phyloP scores from a whole-genome alignment of 2,329 filamentous ascomycete genomes.

The Cytospora schulzeri region DNA sequence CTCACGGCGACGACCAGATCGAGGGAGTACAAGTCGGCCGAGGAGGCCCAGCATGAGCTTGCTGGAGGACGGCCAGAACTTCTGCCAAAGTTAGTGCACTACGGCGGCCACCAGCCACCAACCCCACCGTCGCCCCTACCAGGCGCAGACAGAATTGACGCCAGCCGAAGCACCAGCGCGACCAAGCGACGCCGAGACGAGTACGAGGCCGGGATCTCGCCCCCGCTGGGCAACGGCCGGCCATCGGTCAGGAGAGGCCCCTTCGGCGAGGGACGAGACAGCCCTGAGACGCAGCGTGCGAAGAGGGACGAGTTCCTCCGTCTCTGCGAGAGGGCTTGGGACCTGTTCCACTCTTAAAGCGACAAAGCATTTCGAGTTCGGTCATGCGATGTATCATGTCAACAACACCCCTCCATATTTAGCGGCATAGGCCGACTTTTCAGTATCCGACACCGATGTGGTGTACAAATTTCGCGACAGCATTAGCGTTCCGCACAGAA shows the following conservation, averaged over 20 bases:
- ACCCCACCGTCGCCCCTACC: conserved; percentile 82
- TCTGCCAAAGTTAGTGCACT: conserved; percentile 91
- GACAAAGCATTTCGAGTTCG: background rate
- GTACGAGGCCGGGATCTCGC: conserved; percentile 90
- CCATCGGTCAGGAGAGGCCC: conserved; percentile 64
- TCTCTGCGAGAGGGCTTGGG: conserved; percentile 89
- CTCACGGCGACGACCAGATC: conserved; percentile 64
- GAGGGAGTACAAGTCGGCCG: conserved; percentile 91
- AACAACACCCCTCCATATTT: background rate
- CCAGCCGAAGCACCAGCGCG: conserved; percentile 57
- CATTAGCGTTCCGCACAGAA: conserved; percentile 10
- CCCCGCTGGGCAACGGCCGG: conserved; percentile 77
- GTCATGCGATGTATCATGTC: background rate
- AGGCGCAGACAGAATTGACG: conserved; percentile 48
- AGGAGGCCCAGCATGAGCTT: conserved; percentile 89
- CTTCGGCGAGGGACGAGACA: conserved; percentile 81
- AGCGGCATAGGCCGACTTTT: background rate
- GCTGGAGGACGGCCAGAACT: conserved; percentile 91
- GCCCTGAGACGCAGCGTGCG: conserved; percentile 75
- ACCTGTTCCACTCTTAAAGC: conserved; percentile 89
- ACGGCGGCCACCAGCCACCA: conserved; percentile 89
- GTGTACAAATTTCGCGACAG: conserved; percentile 15
- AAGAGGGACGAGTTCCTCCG: conserved; percentile 93
- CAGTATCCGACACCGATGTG: conserved; percentile 2
- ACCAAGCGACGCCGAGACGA: conserved; percentile 78